Base-by-base conservation (phyloP, 176 grass and related monocot species). In the Alopecurus myosuroides region DNA sequence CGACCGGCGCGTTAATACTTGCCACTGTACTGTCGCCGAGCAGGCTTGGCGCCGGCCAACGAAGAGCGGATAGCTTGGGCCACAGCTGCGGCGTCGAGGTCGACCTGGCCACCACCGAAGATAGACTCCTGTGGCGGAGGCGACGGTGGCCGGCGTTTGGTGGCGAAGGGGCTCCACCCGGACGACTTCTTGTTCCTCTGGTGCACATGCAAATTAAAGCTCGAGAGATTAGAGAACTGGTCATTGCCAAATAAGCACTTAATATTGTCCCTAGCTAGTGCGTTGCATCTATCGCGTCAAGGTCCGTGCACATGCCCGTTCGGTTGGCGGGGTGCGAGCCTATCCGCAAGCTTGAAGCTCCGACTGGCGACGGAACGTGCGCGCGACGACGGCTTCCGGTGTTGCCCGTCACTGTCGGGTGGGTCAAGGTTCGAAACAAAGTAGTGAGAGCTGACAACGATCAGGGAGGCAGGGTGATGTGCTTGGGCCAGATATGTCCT, bases 221-320 rank as follows among this genome's bases (percentile, higher is more conserved):
- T 15, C 25, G 4, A 22, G 42, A 28, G 6, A 61, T 49, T 3
- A 25, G 13, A 31, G 4, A 4, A n/a, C 37, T 44, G 64, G 76
- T 81, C 28, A 58, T 68, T 35, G 48, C 9, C 26, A 20, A 41
- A 67, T 56, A 57, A 4, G n/a, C n/a, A n/a, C n/a, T n/a, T 40
- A 6, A 74, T 46, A 14, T 18, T 45, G 78, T 88, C 70, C 22
- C 62, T 30, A n/a, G 48, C 62, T 30, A n/a, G 48, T 34, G 46
- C 73, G 6, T 36, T 23, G 46, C 33, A 15, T 60, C 79, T 28
- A 7, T 3, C 19, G 25, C 83, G 4, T 80, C 41, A 70, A 63
- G 77, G 52, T 52, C 44, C 78, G 85, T 51, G 55, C 84, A 86
- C 64, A 76, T 84, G 82, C 23, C 49, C 77, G 10, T 64, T 33